These are phyloP conservation scores for Mycena crocata DNA, from an alignment of 768 basidiomycete species.

Conservation along the genomic window DNA sequence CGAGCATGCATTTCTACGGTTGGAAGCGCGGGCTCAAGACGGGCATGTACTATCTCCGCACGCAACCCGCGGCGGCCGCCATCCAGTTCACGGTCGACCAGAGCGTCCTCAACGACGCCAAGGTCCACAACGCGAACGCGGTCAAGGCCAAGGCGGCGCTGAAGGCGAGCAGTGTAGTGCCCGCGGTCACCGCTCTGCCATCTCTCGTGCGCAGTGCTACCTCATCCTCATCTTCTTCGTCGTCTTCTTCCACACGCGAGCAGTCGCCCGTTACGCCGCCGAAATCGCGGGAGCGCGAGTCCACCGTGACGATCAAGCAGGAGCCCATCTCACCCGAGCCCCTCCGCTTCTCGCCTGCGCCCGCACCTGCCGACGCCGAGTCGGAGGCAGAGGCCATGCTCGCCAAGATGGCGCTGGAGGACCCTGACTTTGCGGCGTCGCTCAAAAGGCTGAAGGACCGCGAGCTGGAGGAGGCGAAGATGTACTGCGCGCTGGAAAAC, in stretches of 20 bases:
- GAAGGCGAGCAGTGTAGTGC: conserved; percentile 34
- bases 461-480: conserved; percentile 83
- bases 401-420: conserved; percentile 64
- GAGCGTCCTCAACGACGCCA: conserved; percentile 74
- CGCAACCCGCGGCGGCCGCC: conserved; percentile 81
- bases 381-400: conserved; percentile 62
- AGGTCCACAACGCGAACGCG: conserved; percentile 55
- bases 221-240: conserved; percentile 43
- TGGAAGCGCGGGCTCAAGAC: conserved; percentile 91
- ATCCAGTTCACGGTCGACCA: conserved; percentile 83
- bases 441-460: conserved; percentile 75
- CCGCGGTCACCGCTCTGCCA: conserved; percentile 35
- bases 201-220: conserved; percentile 45
- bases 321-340: conserved; percentile 39
- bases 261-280: conserved; percentile 27
- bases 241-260: conserved; percentile 33
- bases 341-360: conserved; percentile 27
- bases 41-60: conserved; percentile 86
- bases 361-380: conserved; percentile 40
- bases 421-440: conserved; percentile 85
- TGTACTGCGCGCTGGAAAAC: conserved; percentile 90
- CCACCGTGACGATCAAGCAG: conserved; percentile 39
- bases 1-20: conserved; percentile 86
- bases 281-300: conserved; percentile 25
- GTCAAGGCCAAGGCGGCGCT: conserved; percentile 37